Evolutionary conservation across 106 monocot genomes (phyloP), one percentile per base, ranked within the genome.

Genomic region (Dactylorhiza incarnata): DNA sequence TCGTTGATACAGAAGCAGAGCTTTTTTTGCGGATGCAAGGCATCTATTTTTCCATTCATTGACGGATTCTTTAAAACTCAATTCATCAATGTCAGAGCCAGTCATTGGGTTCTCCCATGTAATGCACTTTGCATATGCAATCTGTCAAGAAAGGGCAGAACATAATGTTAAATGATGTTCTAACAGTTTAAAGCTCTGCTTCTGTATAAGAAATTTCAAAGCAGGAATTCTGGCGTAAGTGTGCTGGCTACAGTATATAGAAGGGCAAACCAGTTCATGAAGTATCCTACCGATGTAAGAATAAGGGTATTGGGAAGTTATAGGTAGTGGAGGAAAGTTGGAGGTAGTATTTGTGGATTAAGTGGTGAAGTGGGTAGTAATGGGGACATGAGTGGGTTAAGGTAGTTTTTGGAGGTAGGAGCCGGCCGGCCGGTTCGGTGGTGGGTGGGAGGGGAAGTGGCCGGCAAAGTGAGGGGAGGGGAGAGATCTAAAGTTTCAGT

Each of bases 41-140:
- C 91, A 77, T 15, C 79, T 72, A 76, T 68, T 80, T 83, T 78
- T 94, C 97, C 97, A 99, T 43, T 73, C 22, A 45, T 63, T 13
- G 15, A 94, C 72, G 54, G 91, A 86, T 59, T 53, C 48, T 78
- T 73, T 83, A 63, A 94, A 85, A 12, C 15, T 61, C 46, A 79
- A 75, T 48, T 77, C 87, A 71, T 89, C 83, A 66, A 81, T 67
- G 78, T 81, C 74, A 48, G 16, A 14, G 48, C 10, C 16, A 45
- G 14, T 73, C 74, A 76, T 49, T 49, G 83, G 80, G 69, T 75
- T 77, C 51, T 74, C 81, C 99, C 91, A 99, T 67, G 99, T 91
- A 77, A 89, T 84, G 85, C 94, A 94, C 81, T 85, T 94, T 56
- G 94, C 88, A 86, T 85, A 91, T 72, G 86, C 73, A 74, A 91